Evolutionary conservation across 2,329 filamentous ascomycete genomes (phyloP).

Genomic region (Fusarium falciforme): DNA sequence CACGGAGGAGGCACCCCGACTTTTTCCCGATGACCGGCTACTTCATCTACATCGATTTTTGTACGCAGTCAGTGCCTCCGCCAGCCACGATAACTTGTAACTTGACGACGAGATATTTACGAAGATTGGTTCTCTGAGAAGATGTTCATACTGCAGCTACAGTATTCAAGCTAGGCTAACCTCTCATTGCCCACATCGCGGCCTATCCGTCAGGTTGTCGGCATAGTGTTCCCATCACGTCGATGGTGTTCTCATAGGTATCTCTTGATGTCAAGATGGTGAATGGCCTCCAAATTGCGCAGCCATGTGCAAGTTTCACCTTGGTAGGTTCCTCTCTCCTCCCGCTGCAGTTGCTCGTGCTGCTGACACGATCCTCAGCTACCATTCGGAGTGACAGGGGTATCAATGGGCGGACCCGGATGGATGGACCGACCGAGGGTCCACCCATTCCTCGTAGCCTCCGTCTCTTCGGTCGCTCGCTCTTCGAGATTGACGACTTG

Average conservation of each 20-base stretch:
- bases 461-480: background rate
- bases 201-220: background rate
- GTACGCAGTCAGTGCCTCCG: background rate
- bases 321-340: background rate
- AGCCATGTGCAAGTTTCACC: background rate
- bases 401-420: constrained; percentile 29
- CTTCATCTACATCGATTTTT: constrained; percentile 2
- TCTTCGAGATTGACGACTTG: background rate
- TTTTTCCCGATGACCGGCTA: background rate
- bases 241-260: background rate
- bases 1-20: constrained; percentile 2
- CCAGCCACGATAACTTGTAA: background rate
- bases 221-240: too few species aligned
- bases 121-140: background rate
- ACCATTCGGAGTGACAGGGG: constrained; percentile 18
- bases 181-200: background rate
- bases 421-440: constrained; percentile 21
- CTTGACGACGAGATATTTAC: constrained; percentile 12
- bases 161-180: background rate
- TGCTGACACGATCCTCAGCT: constrained; percentile 25
- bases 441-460: constrained; percentile 15
- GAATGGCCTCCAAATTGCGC: background rate
- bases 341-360: constrained; percentile 2
- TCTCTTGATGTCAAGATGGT: background rate
- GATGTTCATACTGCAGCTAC: background rate